These are phyloP conservation scores for Nitzschia sp. DNA, from an alignment of 108 stramenopile species.

Conservation along the genomic window DNA sequence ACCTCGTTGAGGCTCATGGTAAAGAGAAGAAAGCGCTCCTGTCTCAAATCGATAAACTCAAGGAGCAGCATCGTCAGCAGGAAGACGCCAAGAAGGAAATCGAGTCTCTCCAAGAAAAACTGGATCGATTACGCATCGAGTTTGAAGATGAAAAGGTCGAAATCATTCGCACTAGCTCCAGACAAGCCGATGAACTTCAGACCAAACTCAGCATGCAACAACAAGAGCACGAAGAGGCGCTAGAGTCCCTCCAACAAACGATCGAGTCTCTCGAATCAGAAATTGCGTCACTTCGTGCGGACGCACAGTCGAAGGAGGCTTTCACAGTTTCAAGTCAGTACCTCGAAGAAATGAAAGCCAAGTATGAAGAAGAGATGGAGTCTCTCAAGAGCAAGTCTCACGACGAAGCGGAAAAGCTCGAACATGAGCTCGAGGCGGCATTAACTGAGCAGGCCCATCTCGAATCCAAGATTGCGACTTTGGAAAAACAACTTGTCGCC, in stretches of 20 bases:
- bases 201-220: slow-evolving; percentile 22
- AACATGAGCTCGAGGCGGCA: slow-evolving; percentile 5
- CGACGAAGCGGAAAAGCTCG: slow-evolving; percentile 4
- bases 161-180: slow-evolving; percentile 11
- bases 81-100: slow-evolving; percentile 13
- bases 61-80: slow-evolving; percentile 7
- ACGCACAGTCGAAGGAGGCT: not conserved
- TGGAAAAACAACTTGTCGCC: slow-evolving; percentile 5
- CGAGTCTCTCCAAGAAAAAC: slow-evolving; percentile 17
- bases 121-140: slow-evolving; percentile 17
- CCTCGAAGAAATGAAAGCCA: slow-evolving; percentile 13
- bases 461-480: slow-evolving; percentile 7
- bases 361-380: slow-evolving; percentile 12
- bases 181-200: slow-evolving; percentile 18
- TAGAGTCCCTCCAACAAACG: slow-evolving; percentile 8
- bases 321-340: not conserved
- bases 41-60: slow-evolving; percentile 17
- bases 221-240: slow-evolving; percentile 19
- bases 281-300: not conserved
- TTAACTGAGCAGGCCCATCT: not conserved
- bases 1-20: not conserved
- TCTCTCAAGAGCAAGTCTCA: not conserved
- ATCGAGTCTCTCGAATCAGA: not conserved
- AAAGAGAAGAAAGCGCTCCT: slow-evolving; percentile 15
- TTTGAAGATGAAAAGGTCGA: slow-evolving; percentile 25